Base-by-base conservation (phyloP, 805 yeast genomes). In the Starmerella floricola region DNA sequence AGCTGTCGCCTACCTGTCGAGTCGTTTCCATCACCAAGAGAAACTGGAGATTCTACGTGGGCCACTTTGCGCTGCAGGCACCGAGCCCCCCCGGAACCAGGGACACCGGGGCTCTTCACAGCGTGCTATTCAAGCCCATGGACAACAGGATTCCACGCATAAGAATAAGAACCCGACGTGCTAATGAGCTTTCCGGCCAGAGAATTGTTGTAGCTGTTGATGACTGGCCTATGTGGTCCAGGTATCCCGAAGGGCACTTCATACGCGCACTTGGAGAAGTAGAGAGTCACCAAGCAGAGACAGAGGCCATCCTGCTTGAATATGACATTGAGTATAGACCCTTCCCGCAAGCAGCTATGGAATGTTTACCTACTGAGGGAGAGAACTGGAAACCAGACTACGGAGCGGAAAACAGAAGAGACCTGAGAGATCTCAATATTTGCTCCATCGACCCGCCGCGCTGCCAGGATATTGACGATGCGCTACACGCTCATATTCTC, bases 401-500 rank as follows among this genome's bases (percentile, higher is more conserved):
- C 40, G 58, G 74, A 44, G 55, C 73, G 28, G 56, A 60, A 30
- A 76, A 78, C 53, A 75, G 99, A 62, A 72, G 67, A 39, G 99
- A 91, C 60, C 69, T 87, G 45, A 74, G 98, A 55, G 94, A 88
- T 54, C 77, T 84, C 56, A 67, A 85, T 37, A 83, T 91, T 31
- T 91, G 99, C 60, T 81, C 94, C 19, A 91, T 91, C 53, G 99
- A 91, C 68, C 99, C 99, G 8, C 96, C 96, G 2, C 79, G 81
- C 24, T 88, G 97, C 76, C 96, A 87, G 51, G 99, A 91, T 74
- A 91, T 91, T 55, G 99, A 91, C 66, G 95, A 91, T 66, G 98
- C 99, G 1, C 67, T 91, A 37, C 99, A 91, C 58, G 97, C 97
- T 0, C 66, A 72, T 49, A 59, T 60, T 41, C 69, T 91, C 38